Evolutionary conservation across 305 asterid species (phyloP).

Genomic region (Solanum aculeatissimum): DNA sequence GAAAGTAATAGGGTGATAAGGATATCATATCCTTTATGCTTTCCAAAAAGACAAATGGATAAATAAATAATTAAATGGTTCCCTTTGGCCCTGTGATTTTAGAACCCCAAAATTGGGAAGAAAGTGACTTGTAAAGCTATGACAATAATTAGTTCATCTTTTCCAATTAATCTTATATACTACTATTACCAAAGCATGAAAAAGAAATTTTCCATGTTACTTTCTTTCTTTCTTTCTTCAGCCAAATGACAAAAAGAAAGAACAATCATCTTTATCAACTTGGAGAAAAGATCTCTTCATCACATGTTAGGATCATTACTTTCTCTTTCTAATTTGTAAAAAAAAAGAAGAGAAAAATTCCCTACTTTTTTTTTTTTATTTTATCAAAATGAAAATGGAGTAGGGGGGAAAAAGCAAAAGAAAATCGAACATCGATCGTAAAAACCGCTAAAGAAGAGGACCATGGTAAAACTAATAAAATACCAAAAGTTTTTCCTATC

Average conservation of each 20-base stretch:
- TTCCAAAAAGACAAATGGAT: background rate
- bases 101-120: constrained; percentile 20
- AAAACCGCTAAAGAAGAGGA: background rate
- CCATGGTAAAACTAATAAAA: background rate
- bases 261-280: background rate
- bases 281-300: background rate
- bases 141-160: background rate
- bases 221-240: background rate
- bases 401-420: background rate
- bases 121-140: constrained; percentile 2
- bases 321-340: background rate
- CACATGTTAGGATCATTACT: background rate
- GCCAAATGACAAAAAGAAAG: background rate
- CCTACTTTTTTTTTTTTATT: background rate
- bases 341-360: background rate
- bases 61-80: background rate
- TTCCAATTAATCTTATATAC: background rate
- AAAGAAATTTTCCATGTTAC: background rate
- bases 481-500: background rate
- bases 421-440: background rate
- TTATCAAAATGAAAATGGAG: background rate
- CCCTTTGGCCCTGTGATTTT: background rate
- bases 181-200: background rate
- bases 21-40: background rate
- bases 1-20: background rate